These are phyloP conservation scores for Castanea mollissima DNA, from an alignment of 306 rosid species.

Conservation along the genomic window DNA sequence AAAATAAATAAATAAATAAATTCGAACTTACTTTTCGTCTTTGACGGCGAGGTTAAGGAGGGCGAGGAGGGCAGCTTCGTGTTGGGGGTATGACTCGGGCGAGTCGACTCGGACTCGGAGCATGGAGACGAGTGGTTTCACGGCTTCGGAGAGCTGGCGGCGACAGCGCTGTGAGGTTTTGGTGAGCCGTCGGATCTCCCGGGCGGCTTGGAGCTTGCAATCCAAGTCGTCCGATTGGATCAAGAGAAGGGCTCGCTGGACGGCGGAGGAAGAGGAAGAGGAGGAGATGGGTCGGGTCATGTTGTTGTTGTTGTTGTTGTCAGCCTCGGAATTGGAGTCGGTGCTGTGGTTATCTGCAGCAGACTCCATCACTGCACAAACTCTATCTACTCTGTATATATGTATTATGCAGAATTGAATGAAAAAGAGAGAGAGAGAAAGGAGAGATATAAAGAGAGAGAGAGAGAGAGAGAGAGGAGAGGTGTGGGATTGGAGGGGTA, in stretches of 20 bases:
- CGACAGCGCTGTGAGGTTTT: constrained; percentile 89
- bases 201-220: constrained; percentile 61
- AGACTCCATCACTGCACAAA: background rate
- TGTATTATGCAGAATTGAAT: background rate
- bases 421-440: background rate
- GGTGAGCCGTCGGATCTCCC: constrained; percentile 83
- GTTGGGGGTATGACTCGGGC: constrained; percentile 35
- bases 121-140: constrained; percentile 67
- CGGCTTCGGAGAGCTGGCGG: constrained; percentile 66
- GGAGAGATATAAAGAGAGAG: constrained; percentile 10
- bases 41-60: constrained; percentile 96
- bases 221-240: constrained; percentile 58
- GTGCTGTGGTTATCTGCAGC: constrained; percentile 2
- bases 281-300: background rate
- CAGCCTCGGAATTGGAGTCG: constrained; percentile 28
- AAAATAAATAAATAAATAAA: too few species aligned
- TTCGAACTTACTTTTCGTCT: constrained; percentile 68
- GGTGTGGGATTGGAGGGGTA: constrained; percentile 47
- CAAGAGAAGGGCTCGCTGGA: constrained; percentile 61
- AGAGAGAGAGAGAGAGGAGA: constrained; percentile 2
- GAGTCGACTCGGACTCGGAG: constrained; percentile 57
- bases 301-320: constrained; percentile 10
- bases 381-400: too few species aligned
- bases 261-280: constrained; percentile 48
- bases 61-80: constrained; percentile 80